phyloP scores from a whole-genome alignment of 192 early-diverging fungal species.

The Linnemannia elongata region DNA sequence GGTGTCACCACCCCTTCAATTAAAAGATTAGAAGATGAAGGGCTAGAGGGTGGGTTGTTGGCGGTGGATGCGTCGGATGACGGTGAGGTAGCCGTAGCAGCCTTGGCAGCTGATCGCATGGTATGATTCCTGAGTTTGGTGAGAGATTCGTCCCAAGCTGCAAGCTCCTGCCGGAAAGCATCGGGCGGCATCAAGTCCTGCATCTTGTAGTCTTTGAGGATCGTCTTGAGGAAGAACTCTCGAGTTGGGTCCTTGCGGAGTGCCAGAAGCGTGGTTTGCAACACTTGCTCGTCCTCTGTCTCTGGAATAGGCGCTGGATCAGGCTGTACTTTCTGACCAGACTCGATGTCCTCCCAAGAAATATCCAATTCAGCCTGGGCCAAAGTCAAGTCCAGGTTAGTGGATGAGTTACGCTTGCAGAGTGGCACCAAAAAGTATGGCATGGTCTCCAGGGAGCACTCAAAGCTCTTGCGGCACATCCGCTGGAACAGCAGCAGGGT shows the following conservation, averaged over 20 bases:
- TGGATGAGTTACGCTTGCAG: not conserved
- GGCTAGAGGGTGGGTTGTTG: not conserved
- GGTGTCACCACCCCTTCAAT: not conserved
- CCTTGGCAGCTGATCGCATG: not conserved
- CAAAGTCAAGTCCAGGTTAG: not conserved
- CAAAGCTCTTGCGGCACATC: conserved; percentile 61
- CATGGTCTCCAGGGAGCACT: conserved; percentile 63
- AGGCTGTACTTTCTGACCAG: conserved; percentile 11
- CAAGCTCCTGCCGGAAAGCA: conserved; percentile 10
- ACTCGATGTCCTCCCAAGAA: conserved; percentile 64
- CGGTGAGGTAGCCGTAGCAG: not conserved
- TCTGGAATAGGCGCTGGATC: conserved; percentile 13
- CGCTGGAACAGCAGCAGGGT: conserved; percentile 64
- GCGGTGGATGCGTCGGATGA: not conserved
- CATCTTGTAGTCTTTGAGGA: conserved; percentile 44
- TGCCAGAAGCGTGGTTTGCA: conserved; percentile 53
- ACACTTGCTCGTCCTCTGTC: conserved; percentile 7
- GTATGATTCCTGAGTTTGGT: not conserved
- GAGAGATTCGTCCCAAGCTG: not conserved
- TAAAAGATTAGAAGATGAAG: not conserved
- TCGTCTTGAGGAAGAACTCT: conserved; percentile 58
- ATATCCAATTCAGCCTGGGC: conserved; percentile 31
- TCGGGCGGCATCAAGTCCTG: conserved; percentile 12
- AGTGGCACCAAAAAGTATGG: conserved; percentile 72
- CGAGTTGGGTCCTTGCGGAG: conserved; percentile 59